phyloP scores from a whole-genome alignment of 2,329 filamentous ascomycete species.

The Triangularia setosa region DNA sequence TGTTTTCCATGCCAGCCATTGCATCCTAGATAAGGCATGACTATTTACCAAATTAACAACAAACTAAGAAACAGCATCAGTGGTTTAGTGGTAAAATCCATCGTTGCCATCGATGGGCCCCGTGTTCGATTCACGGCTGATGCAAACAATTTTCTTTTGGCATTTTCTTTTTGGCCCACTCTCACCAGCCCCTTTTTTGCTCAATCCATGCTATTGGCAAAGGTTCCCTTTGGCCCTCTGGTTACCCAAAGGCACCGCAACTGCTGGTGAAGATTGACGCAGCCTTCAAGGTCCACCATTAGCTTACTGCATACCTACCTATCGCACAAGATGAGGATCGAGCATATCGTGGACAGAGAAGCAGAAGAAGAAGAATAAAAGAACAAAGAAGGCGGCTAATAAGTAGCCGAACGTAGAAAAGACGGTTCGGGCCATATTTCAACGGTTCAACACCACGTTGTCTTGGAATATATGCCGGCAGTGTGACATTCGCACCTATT shows the following conservation, averaged over 20 bases:
- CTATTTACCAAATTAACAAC: too few relatives aligned
- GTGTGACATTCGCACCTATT: not conserved
- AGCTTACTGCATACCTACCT: too few relatives aligned
- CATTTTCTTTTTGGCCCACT: not conserved
- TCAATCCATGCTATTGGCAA: too few relatives aligned
- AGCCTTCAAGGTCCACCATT: too few relatives aligned
- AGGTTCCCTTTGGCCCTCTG: too few relatives aligned
- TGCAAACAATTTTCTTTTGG: slow-evolving; percentile 11
- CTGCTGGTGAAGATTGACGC: too few relatives aligned
- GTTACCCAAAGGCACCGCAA: too few relatives aligned
- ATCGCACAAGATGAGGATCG: too few relatives aligned
- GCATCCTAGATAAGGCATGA: too few relatives aligned
- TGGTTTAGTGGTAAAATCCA: slow-evolving; percentile 53
- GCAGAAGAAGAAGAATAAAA: not conserved
- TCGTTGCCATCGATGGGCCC: slow-evolving; percentile 50
- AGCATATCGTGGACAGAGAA: too few relatives aligned
- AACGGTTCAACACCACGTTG: not conserved
- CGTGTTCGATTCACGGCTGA: slow-evolving; percentile 28
- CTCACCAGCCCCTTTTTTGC: not conserved
- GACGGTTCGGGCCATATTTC: not conserved
- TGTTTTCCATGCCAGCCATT: too few relatives aligned
- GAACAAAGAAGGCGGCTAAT: not conserved
- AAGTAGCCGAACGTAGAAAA: not conserved
- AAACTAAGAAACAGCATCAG: slow-evolving; percentile 23
- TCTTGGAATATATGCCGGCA: not conserved